Evolutionary conservation across 345 rosid genomes (phyloP).

Genomic region (Cardamine occulta): DNA sequence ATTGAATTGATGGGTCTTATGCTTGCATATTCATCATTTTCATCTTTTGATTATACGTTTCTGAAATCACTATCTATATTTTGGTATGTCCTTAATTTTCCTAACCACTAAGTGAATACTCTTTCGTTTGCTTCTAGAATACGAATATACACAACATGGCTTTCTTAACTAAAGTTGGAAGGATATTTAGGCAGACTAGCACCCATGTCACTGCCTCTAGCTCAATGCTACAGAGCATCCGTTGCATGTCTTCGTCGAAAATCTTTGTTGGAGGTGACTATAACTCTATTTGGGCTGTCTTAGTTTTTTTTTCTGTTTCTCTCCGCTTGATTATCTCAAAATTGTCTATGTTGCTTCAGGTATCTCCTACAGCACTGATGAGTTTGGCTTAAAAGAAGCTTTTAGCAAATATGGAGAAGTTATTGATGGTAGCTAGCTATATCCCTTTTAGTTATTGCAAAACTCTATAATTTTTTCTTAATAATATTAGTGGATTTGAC

Average conservation of each 20-base stretch:
- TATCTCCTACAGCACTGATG: slow-evolving; percentile 75
- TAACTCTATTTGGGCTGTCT: background rate
- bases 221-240: slow-evolving; percentile 65
- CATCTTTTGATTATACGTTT: background rate
- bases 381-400: slow-evolving; percentile 67
- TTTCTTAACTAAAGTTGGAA: slow-evolving; percentile 79
- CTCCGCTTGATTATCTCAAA: slow-evolving; percentile 2
- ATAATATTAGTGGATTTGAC: background rate
- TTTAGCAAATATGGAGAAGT: slow-evolving; percentile 89
- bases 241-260: slow-evolving; percentile 86
- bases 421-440: slow-evolving; percentile 59
- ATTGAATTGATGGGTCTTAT: slow-evolving; percentile 14
- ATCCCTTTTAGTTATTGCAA: slow-evolving; percentile 38
- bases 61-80: background rate
- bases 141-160: slow-evolving; percentile 55
- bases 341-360: slow-evolving; percentile 53
- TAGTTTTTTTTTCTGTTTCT: background rate
- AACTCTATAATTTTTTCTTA: slow-evolving; percentile 43
- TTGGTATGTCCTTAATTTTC: slow-evolving; percentile 10
- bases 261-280: slow-evolving; percentile 81
- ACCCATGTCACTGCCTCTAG: slow-evolving; percentile 45
- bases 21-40: background rate
- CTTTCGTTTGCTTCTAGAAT: slow-evolving; percentile 22
- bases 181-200: slow-evolving; percentile 65
- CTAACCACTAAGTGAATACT: slow-evolving; percentile 10